Conservation (phyloP, 768 basidiomycete species). For the Xerocomellus dryophilus region DNA sequence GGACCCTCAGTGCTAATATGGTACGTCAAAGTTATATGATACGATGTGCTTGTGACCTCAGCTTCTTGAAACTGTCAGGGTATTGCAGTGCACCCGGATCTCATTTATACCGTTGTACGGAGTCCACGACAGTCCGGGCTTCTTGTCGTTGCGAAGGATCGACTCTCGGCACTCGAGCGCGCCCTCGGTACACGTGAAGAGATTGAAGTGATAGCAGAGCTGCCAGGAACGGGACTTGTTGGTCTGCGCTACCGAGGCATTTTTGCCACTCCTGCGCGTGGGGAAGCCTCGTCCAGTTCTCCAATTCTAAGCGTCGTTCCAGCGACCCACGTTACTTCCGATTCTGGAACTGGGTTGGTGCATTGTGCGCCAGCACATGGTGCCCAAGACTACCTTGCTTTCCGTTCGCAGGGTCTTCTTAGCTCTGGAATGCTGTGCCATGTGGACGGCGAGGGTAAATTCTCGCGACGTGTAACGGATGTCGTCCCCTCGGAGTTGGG, state of each 20-base stretch:
- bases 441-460: slow-evolving; percentile 74
- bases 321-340: slow-evolving; percentile 74
- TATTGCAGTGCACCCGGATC: slow-evolving; percentile 78
- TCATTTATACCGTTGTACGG: slow-evolving; percentile 60
- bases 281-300: neutral
- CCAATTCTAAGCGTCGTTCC: slow-evolving; percentile 49
- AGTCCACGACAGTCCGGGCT: slow-evolving; percentile 27
- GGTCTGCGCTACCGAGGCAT: slow-evolving; percentile 58
- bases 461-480: slow-evolving; percentile 54
- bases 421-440: slow-evolving; percentile 65
- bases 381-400: slow-evolving; percentile 83
- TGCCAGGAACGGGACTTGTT: slow-evolving; percentile 48
- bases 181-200: slow-evolving; percentile 23
- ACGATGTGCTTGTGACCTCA: neutral
- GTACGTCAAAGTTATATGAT: slow-evolving; percentile 40
- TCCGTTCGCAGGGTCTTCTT: slow-evolving; percentile 56
- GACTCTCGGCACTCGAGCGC: slow-evolving; percentile 37
- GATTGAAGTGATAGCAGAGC: slow-evolving; percentile 17
- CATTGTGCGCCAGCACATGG: slow-evolving; percentile 96
- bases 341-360: slow-evolving; percentile 93
- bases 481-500: slow-evolving; percentile 38
- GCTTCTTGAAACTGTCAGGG: slow-evolving; percentile 48
- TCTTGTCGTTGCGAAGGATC: slow-evolving; percentile 52
- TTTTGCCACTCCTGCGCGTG: slow-evolving; percentile 42
- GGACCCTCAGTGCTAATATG: slow-evolving; percentile 96